These are phyloP conservation scores for Lactarius pseudohatsudake DNA, from an alignment of 768 basidiomycete genomes.

Conservation along the genomic window DNA sequence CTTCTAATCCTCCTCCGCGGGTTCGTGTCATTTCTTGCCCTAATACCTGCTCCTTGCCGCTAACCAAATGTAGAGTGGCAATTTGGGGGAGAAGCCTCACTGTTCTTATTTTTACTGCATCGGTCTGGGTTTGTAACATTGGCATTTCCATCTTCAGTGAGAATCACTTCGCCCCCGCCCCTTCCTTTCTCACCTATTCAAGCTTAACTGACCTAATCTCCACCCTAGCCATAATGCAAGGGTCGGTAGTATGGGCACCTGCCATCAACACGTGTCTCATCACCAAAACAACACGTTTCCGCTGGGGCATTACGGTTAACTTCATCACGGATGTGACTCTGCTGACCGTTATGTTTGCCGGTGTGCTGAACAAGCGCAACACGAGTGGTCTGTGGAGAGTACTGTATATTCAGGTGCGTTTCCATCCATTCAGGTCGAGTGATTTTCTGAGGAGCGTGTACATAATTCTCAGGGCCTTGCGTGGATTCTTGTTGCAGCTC, in stretches of 20 bases:
- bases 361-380: conserved; percentile 16
- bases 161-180: not conserved
- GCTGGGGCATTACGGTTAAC: conserved; percentile 12
- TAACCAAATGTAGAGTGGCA: conserved; percentile 3
- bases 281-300: not conserved
- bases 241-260: not conserved
- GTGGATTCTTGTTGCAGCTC: conserved; percentile 11
- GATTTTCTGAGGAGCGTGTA: not conserved
- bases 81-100: conserved; percentile 10
- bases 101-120: conserved; percentile 1
- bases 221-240: conserved; percentile 2
- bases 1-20: conserved; percentile 16
- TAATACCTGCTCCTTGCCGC: not conserved
- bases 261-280: not conserved
- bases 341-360: conserved; percentile 2
- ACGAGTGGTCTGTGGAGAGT: conserved; percentile 15
- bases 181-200: not conserved
- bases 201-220: not conserved
- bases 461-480: not conserved
- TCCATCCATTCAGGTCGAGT: not conserved
- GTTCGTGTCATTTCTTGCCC: not conserved
- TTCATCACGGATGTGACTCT: conserved; percentile 1
- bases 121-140: conserved; percentile 4
- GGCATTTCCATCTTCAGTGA: conserved; percentile 1
- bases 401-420: conserved; percentile 14